phyloP scores from a whole-genome alignment of 345 rosid genomes.

The Ceriops zippeliana region DNA sequence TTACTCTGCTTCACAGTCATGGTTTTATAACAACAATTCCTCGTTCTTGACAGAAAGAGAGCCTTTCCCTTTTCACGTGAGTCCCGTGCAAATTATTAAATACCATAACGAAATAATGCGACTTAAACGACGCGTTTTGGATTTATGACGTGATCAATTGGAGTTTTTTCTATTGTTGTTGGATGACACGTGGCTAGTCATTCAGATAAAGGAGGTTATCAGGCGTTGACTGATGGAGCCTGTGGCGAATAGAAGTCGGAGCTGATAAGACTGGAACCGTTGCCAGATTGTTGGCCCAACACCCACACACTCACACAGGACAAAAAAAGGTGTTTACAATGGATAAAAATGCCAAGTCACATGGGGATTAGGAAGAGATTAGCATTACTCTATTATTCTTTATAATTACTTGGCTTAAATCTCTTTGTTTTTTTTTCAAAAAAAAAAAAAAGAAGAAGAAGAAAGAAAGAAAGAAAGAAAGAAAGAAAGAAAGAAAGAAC shows the following conservation, averaged over 20 bases:
- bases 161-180: neutral
- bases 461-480: too few relatives aligned
- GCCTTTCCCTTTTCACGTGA: neutral
- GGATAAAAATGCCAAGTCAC: too few relatives aligned
- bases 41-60: neutral
- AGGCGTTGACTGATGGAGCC: neutral
- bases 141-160: neutral
- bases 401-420: too few relatives aligned
- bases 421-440: too few relatives aligned
- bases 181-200: slow-evolving; percentile 7
- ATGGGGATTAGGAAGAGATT: too few relatives aligned
- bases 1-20: slow-evolving; percentile 8
- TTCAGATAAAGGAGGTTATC: neutral
- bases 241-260: neutral
- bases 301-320: too few relatives aligned
- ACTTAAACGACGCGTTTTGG: neutral
- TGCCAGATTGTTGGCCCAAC: slow-evolving; percentile 5
- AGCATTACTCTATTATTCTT: too few relatives aligned
- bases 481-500: too few relatives aligned
- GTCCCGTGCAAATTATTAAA: neutral
- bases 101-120: neutral
- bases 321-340: neutral
- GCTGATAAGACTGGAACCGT: neutral
- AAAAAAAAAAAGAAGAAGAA: too few relatives aligned
- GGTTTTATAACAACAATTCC: neutral